phyloP scores from a whole-genome alignment of 164 flowering plant species.

The Protea cynaroides region DNA sequence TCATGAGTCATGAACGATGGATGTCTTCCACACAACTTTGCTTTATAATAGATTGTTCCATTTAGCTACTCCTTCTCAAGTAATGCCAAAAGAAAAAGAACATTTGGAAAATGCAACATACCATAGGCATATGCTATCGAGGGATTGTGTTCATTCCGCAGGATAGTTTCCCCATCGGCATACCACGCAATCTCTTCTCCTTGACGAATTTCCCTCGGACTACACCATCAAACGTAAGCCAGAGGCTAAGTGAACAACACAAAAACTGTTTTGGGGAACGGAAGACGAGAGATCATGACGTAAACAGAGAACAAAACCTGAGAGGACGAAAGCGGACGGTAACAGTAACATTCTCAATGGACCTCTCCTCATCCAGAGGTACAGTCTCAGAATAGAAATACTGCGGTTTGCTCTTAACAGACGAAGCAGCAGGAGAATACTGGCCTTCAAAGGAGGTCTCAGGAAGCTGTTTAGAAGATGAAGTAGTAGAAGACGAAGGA shows the following conservation, averaged over 20 bases:
- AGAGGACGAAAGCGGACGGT: conserved; percentile 97
- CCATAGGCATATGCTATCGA: conserved; percentile 92
- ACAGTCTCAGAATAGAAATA: conserved; percentile 44
- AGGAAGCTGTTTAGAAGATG: conserved; percentile 49
- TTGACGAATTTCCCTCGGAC: conserved; percentile 90
- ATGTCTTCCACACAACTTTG: too few relatives aligned
- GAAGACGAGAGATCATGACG: not conserved
- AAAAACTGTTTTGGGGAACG: not conserved
- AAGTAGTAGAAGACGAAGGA: conserved; percentile 55
- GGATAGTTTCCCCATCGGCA: conserved; percentile 93
- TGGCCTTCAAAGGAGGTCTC: conserved; percentile 53
- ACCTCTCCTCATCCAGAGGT: conserved; percentile 37
- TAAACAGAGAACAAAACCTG: conserved; percentile 34
- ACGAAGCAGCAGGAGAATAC: conserved; percentile 64
- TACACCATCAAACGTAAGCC: conserved; percentile 21
- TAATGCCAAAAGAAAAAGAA: too few relatives aligned
- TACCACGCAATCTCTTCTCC: conserved; percentile 99
- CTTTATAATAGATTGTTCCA: too few relatives aligned
- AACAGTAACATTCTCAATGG: conserved; percentile 89
- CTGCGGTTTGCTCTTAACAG: conserved; percentile 49
- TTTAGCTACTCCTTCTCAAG: too few relatives aligned
- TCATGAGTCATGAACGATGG: too few relatives aligned
- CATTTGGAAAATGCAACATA: conserved; percentile 21
- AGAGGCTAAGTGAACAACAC: conserved; percentile 8
- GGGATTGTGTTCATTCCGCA: conserved; percentile 78